phyloP scores from a whole-genome alignment of 73 alveolate species.

The Symbiodinium pilosum region DNA sequence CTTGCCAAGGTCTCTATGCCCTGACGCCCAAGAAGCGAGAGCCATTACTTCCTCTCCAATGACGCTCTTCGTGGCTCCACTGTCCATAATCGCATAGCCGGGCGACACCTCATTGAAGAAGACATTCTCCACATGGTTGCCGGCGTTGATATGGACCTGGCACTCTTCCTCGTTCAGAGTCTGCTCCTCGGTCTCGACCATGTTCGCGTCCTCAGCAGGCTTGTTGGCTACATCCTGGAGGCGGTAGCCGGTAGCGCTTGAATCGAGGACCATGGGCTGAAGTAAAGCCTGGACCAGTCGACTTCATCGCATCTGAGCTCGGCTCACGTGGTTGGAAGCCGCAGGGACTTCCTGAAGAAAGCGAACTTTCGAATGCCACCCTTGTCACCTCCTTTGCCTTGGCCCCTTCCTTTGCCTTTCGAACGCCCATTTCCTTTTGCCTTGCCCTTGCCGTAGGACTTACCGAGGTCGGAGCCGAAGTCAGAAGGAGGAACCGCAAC shows the following conservation, averaged over 20 bases:
- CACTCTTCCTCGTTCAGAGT: too few relatives aligned
- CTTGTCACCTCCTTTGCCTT: neutral
- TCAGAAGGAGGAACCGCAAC: slow-evolving; percentile 20
- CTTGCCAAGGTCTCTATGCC: neutral
- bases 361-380: neutral
- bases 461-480: neutral
- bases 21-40: neutral
- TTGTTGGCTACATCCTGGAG: slow-evolving; percentile 1
- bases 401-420: neutral
- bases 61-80: slow-evolving; percentile 21
- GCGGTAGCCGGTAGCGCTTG: slow-evolving; percentile 54
- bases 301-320: neutral
- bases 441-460: too few relatives aligned
- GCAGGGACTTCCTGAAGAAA: neutral
- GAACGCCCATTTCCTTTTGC: neutral
- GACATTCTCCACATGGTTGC: neutral
- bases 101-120: neutral
- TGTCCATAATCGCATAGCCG: slow-evolving; percentile 29
- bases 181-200: neutral
- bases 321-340: neutral
- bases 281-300: slow-evolving; percentile 6
- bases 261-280: slow-evolving; percentile 14
- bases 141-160: neutral
- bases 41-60: slow-evolving; percentile 19
- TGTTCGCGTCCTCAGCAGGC: slow-evolving; percentile 26